phyloP scores from a whole-genome alignment of 345 rosid species.

The Raphanus sativus region DNA sequence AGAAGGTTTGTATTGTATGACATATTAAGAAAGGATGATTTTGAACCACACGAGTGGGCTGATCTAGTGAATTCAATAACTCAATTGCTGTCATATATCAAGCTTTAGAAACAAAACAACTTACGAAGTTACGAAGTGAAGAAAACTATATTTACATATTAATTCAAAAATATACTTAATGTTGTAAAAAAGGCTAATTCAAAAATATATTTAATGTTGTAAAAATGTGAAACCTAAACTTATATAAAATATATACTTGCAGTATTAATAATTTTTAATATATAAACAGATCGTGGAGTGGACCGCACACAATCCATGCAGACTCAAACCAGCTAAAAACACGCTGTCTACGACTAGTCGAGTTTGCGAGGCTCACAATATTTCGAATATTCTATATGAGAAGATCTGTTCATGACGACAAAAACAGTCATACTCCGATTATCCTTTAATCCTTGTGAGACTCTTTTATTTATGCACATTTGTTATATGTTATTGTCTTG shows the following conservation, averaged over 20 bases:
- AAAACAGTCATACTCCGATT: background rate
- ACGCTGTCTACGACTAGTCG: constrained; percentile 16
- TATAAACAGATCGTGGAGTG: constrained; percentile 24
- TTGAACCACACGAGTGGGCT: background rate
- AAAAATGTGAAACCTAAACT: background rate
- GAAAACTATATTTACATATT: background rate
- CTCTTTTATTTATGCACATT: background rate
- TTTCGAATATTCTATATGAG: background rate
- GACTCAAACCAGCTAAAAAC: constrained; percentile 10
- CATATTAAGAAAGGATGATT: background rate
- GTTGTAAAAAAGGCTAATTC: background rate
- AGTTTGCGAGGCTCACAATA: constrained; percentile 20
- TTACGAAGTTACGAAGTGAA: background rate
- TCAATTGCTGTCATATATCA: too few relatives aligned
- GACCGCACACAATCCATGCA: constrained; percentile 35
- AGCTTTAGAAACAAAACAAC: background rate
- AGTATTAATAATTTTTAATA: background rate
- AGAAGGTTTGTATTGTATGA: background rate
- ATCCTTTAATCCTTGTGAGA: background rate
- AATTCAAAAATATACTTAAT: background rate
- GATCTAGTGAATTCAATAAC: too few relatives aligned
- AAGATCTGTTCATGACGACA: background rate
- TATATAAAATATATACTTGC: background rate
- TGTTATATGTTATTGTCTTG: background rate
- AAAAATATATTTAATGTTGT: background rate